Evolutionary conservation across 2,329 filamentous ascomycete species (phyloP).

Genomic region (Paradendryphiella salina): DNA sequence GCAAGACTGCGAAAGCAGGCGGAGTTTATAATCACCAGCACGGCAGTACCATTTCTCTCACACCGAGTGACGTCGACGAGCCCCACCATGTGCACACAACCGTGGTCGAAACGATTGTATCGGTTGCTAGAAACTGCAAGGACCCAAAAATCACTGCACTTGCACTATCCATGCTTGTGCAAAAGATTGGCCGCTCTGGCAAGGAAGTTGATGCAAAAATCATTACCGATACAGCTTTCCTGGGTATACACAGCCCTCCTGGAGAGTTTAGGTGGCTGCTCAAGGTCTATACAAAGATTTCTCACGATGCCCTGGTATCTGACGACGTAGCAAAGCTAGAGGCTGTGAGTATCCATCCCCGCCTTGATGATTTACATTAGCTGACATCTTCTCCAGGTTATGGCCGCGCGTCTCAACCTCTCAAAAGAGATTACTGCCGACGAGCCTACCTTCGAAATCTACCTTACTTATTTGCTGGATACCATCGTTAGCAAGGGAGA

Average conservation of each 20-base stretch:
- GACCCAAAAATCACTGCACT: conserved; percentile 93
- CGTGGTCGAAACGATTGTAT: conserved; percentile 92
- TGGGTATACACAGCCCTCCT: conserved; percentile 76
- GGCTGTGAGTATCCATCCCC: conserved; percentile 61
- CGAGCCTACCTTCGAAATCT: conserved; percentile 79
- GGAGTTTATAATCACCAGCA: conserved; percentile 55
- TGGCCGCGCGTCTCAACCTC: conserved; percentile 77
- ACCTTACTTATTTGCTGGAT: conserved; percentile 81
- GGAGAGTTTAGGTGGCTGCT: conserved; percentile 84
- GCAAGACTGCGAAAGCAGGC: conserved; percentile 50
- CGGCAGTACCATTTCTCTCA: conserved; percentile 79
- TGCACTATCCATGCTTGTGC: conserved; percentile 92
- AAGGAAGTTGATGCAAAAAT: conserved; percentile 80
- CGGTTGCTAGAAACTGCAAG: conserved; percentile 77
- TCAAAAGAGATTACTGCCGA: conserved; percentile 68
- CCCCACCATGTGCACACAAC: conserved; percentile 76
- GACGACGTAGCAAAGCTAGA: conserved; percentile 68
- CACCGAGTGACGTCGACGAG: conserved; percentile 76
- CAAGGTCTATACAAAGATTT: conserved; percentile 77
- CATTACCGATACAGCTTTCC: conserved; percentile 75
- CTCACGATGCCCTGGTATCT: conserved; percentile 71
- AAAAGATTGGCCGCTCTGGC: conserved; percentile 88
- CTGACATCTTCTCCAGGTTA: conserved; percentile 56
- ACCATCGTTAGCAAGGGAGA: conserved; percentile 90
- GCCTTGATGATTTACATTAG: not conserved